phyloP scores from a whole-genome alignment of 495 filamentous ascomycete species.

The Barbatosphaeria neglecta region DNA sequence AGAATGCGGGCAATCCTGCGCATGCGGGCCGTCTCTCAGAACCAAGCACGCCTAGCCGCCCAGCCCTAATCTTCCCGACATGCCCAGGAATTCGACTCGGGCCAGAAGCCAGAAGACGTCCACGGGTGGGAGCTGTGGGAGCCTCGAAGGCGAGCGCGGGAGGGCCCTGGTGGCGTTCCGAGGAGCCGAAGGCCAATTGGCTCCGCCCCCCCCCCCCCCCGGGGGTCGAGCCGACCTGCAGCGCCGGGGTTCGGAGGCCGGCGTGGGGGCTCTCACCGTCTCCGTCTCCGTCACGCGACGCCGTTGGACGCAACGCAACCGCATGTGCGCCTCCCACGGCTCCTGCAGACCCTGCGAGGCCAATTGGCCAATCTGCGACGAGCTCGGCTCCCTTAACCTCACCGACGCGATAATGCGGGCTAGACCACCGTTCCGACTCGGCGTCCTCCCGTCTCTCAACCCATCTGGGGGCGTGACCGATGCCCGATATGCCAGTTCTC shows the following conservation, averaged over 20 bases:
- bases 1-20: too few species aligned
- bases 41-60: too few species aligned
- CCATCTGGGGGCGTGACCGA: too few species aligned
- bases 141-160: too few species aligned
- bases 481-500: too few species aligned
- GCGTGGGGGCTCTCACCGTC: not conserved
- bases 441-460: too few species aligned
- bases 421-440: too few species aligned
- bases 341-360: not conserved
- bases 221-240: not conserved
- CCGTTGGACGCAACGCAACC: not conserved
- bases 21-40: too few species aligned
- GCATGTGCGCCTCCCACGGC: not conserved
- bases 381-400: not conserved
- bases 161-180: not conserved
- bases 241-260: not conserved
- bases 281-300: not conserved
- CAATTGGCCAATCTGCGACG: not conserved
- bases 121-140: too few species aligned
- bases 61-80: too few species aligned
- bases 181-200: not conserved
- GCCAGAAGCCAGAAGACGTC: too few species aligned
- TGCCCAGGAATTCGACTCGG: too few species aligned
- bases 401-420: not conserved
- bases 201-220: not conserved